These are phyloP conservation scores for Claviceps sp. DNA, from an alignment of 2,329 filamentous ascomycete species.

Conservation along the genomic window DNA sequence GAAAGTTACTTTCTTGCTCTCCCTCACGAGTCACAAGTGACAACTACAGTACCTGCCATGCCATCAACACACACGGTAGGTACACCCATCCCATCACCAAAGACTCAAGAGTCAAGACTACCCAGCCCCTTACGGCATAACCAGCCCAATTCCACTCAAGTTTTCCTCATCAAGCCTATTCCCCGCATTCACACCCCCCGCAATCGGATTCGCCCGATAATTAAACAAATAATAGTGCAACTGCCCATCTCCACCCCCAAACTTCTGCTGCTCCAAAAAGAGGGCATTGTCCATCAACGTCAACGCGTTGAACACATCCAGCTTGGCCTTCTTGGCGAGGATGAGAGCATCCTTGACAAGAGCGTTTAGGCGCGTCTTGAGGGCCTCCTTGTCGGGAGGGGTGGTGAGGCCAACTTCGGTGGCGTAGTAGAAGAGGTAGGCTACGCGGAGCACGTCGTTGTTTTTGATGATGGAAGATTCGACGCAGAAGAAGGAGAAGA, in stretches of 20 bases:
- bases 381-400: conserved; percentile 38
- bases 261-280: conserved; percentile 89
- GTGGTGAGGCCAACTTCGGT: conserved; percentile 60
- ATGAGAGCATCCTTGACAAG: conserved; percentile 79
- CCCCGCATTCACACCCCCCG: conserved; percentile 68
- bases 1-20: no score
- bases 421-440: conserved; percentile 96
- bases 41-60: no score
- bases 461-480: conserved; percentile 85
- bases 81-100: neutral
- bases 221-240: conserved; percentile 98
- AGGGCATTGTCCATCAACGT: conserved; percentile 88
- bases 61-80: neutral
- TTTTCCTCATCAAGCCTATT: conserved; percentile 66
- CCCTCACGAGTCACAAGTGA: no score
- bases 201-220: conserved; percentile 76
- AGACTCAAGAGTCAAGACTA: no score
- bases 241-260: conserved; percentile 85
- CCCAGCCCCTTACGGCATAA: conserved; percentile 44
- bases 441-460: conserved; percentile 67
- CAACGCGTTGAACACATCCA: conserved; percentile 94
- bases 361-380: conserved; percentile 68
- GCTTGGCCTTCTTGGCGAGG: conserved; percentile 67
- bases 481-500: conserved; percentile 92
- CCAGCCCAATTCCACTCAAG: conserved; percentile 78